Evolutionary conservation across 2,329 filamentous ascomycete genomes (phyloP).

Genomic region (Xylariaceae sp.): DNA sequence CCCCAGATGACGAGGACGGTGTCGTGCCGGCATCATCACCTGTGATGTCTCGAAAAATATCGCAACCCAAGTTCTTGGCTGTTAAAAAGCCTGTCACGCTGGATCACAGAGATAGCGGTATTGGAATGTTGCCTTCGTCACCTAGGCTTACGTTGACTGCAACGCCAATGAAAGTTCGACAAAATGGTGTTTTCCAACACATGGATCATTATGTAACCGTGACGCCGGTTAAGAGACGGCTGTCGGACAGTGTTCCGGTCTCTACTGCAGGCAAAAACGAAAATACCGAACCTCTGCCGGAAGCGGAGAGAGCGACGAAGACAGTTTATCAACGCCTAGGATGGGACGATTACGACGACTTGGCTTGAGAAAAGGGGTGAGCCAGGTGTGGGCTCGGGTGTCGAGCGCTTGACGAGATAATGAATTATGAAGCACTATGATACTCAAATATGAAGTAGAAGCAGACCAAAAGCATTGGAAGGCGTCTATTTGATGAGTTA

Average conservation of each 20-base stretch:
- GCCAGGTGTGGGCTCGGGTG: too few species aligned
- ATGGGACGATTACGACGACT: conserved; percentile 52
- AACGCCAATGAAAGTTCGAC: conserved; percentile 36
- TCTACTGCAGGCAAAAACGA: too few species aligned
- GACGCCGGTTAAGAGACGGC: conserved; percentile 21
- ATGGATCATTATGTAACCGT: conserved; percentile 19
- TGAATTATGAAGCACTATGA: too few species aligned
- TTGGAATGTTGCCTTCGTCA: conserved; percentile 29
- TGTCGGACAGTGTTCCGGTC: background rate
- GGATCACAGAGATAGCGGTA: conserved; percentile 26
- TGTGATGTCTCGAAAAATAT: conserved; percentile 22
- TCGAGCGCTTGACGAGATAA: too few species aligned
- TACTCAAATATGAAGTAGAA: too few species aligned
- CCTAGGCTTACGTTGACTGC: conserved; percentile 22
- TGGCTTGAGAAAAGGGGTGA: conserved; percentile 6
- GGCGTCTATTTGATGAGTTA: too few species aligned
- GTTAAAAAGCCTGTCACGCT: conserved; percentile 11
- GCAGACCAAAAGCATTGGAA: too few species aligned
- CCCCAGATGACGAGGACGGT: conserved; percentile 23
- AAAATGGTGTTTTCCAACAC: conserved; percentile 13
- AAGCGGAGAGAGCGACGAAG: conserved; percentile 12
- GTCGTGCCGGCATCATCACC: conserved; percentile 30
- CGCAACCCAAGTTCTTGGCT: conserved; percentile 17
- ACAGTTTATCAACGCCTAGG: conserved; percentile 54
- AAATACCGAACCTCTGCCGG: too few species aligned